Evolutionary conservation across 108 stramenopile species (phyloP).

Genomic region (Stephanodiscus minutulus): DNA sequence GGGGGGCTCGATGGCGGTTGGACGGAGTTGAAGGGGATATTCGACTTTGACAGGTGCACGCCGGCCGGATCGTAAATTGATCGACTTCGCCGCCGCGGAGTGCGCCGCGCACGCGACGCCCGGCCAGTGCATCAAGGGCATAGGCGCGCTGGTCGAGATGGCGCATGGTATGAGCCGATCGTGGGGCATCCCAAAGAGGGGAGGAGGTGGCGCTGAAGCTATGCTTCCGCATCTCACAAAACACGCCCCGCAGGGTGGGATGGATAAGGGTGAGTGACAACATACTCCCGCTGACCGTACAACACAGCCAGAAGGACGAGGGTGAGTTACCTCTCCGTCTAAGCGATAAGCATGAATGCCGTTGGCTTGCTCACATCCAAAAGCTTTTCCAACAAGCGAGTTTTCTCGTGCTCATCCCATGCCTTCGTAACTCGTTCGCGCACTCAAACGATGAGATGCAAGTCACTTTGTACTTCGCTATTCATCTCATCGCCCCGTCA

Average conservation of each 20-base stretch:
- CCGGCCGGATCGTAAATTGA: conserved; percentile 82
- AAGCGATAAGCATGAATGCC: conserved; percentile 71
- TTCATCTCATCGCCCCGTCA: neutral
- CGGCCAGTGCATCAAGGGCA: conserved; percentile 21
- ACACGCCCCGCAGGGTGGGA: conserved; percentile 55
- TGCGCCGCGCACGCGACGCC: conserved; percentile 61
- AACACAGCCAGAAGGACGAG: conserved; percentile 49
- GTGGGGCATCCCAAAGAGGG: conserved; percentile 68
- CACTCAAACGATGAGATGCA: neutral
- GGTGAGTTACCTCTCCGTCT: conserved; percentile 52
- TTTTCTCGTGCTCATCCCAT: neutral
- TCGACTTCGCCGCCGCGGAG: conserved; percentile 80
- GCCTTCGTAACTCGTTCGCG: no score
- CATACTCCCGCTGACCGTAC: conserved; percentile 60
- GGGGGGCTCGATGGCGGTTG: conserved; percentile 56
- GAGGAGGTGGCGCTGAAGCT: conserved; percentile 78
- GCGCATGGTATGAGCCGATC: conserved; percentile 65
- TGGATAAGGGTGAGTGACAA: conserved; percentile 77
- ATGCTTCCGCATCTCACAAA: conserved; percentile 71
- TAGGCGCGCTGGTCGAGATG: conserved; percentile 56
- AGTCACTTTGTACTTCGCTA: neutral
- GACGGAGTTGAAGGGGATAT: conserved; percentile 75
- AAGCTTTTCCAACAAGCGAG: conserved; percentile 67
- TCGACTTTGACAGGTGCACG: conserved; percentile 88
- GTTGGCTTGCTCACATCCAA: conserved; percentile 64